phyloP scores from a whole-genome alignment of 2,329 filamentous ascomycete genomes.

The Colletotrichum chrysophilum region DNA sequence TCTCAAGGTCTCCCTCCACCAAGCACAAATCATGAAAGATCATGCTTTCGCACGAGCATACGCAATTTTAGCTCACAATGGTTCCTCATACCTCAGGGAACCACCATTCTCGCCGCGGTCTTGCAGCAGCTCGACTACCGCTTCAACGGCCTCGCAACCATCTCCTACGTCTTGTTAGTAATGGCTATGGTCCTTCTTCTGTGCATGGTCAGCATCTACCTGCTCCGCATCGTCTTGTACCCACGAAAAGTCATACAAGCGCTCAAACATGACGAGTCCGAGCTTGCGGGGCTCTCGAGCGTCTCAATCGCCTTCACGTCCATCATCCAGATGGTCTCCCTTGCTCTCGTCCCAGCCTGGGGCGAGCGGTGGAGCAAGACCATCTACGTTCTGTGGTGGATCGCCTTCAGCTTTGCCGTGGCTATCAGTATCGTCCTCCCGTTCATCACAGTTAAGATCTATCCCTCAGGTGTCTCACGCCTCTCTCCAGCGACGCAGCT shows the following conservation, averaged over 20 bases:
- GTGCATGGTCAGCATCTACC: constrained; percentile 32
- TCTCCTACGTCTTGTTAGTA: constrained; percentile 42
- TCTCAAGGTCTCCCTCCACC: not conserved
- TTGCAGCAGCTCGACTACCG: constrained; percentile 43
- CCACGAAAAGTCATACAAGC: constrained; percentile 32
- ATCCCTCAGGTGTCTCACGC: constrained; percentile 36
- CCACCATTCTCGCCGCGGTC: constrained; percentile 37
- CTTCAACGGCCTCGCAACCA: constrained; percentile 38
- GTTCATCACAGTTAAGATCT: constrained; percentile 38
- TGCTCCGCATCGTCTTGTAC: constrained; percentile 35
- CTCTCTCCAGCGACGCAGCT: constrained; percentile 39
- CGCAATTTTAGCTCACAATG: constrained; percentile 38
- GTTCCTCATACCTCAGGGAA: constrained; percentile 44
- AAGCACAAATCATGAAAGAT: not conserved
- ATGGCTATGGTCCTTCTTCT: constrained; percentile 38
- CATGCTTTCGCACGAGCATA: constrained; percentile 22
- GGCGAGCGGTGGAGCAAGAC: constrained; percentile 25
- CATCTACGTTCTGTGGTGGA: constrained; percentile 46
- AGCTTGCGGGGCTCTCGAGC: constrained; percentile 42
- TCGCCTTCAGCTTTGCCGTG: constrained; percentile 35
- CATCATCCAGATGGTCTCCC: constrained; percentile 27
- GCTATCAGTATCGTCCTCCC: constrained; percentile 36
- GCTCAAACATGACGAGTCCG: constrained; percentile 33
- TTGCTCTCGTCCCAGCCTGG: constrained; percentile 23
- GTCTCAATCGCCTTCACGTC: constrained; percentile 37